These are phyloP conservation scores for Amanita pseudoporphyria DNA, from an alignment of 768 basidiomycete species.

Conservation along the genomic window DNA sequence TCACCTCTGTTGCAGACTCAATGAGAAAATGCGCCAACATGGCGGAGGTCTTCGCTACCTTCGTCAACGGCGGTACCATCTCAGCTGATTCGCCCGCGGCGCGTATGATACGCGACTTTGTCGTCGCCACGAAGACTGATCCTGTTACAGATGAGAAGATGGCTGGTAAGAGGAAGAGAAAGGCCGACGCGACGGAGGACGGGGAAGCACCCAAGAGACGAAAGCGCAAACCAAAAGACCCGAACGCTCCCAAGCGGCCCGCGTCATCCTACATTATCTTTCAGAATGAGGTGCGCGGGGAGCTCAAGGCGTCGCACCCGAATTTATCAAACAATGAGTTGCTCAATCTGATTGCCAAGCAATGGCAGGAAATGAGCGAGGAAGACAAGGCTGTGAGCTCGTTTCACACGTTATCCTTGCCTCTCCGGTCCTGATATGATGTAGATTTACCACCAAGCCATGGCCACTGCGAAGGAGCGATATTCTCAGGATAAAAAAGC, in stretches of 20 bases:
- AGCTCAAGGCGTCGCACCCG: conserved; percentile 58
- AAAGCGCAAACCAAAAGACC: conserved; percentile 70
- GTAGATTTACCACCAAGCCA: conserved; percentile 46
- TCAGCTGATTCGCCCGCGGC: conserved; percentile 14
- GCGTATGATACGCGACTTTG: conserved; percentile 13
- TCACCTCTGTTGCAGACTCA: conserved; percentile 47
- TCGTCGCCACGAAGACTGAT: conserved; percentile 9
- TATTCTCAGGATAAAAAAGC: conserved; percentile 57
- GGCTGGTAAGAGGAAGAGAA: conserved; percentile 41
- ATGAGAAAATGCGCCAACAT: conserved; percentile 55
- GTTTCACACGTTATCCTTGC: conserved; percentile 9
- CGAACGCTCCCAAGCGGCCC: conserved; percentile 91
- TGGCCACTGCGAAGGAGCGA: conserved; percentile 48
- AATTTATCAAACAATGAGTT: conserved; percentile 63
- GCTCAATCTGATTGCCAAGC: conserved; percentile 56
- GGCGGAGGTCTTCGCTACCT: conserved; percentile 49
- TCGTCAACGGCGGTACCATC: conserved; percentile 30
- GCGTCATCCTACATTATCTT: conserved; percentile 89
- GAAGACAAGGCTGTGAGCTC: conserved; percentile 66
- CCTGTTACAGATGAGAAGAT: conserved; percentile 2
- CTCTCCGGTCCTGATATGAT: conserved; percentile 3
- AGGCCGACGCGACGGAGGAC: conserved; percentile 31
- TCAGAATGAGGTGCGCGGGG: conserved; percentile 82
- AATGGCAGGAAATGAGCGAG: conserved; percentile 61
- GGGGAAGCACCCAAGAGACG: conserved; percentile 39